These are phyloP conservation scores for Candida nitratophila DNA, from an alignment of 805 yeast species.

Conservation along the genomic window DNA sequence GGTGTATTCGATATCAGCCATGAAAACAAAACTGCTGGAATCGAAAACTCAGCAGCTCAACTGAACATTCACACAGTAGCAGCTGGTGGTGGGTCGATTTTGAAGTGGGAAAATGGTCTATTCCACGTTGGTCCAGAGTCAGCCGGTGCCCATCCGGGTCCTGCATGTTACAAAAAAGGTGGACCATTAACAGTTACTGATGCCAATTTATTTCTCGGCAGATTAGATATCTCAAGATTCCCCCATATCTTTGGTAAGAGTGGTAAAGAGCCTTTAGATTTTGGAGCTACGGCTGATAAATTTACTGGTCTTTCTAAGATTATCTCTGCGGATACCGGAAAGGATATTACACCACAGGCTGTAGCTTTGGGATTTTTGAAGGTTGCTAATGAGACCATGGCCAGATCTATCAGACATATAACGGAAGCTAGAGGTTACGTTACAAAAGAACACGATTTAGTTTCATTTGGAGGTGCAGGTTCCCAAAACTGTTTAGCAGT, in stretches of 20 bases:
- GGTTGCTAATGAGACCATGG: conserved; percentile 41
- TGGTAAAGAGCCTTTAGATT: conserved; percentile 33
- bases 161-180: conserved; percentile 41
- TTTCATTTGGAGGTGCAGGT: conserved; percentile 46
- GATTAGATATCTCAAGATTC: conserved; percentile 33
- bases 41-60: conserved; percentile 34
- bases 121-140: conserved; percentile 42
- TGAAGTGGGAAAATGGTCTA: conserved; percentile 27
- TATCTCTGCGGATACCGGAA: conserved; percentile 29
- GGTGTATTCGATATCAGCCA: conserved; percentile 17
- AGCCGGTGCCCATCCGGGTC: conserved; percentile 42
- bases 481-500: conserved; percentile 40
- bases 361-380: conserved; percentile 39
- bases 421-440: conserved; percentile 40
- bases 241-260: conserved; percentile 41
- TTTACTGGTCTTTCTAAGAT: conserved; percentile 30
- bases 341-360: conserved; percentile 31
- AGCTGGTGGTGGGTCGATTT: conserved; percentile 31
- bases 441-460: conserved; percentile 34
- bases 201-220: conserved; percentile 36
- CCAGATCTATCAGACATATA: conserved; percentile 38
- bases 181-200: conserved; percentile 43
- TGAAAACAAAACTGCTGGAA: conserved; percentile 29
- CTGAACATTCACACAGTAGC: conserved; percentile 31
- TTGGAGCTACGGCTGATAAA: conserved; percentile 24